phyloP scores from a whole-genome alignment of 345 rosid species.

The Brassica incana region DNA sequence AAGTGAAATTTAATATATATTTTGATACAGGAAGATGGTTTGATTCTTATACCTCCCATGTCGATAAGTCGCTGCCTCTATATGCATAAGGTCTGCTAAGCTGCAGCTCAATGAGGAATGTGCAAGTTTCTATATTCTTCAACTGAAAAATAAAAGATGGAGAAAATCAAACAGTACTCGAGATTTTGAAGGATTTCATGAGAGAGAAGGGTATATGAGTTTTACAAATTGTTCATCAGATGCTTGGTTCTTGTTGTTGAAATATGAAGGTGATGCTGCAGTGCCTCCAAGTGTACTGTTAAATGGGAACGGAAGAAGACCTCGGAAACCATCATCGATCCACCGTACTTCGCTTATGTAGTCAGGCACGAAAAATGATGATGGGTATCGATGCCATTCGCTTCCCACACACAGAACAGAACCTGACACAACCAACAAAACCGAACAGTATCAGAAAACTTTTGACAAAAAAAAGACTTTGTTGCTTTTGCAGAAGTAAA shows the following conservation, averaged over 20 bases:
- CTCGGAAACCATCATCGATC: slow-evolving; percentile 94
- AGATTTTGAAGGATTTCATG: background rate
- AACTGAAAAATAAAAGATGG: slow-evolving; percentile 48
- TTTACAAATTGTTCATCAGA: slow-evolving; percentile 78
- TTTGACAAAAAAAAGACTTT: background rate
- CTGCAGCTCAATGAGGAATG: slow-evolving; percentile 87
- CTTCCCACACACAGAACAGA: slow-evolving; percentile 93
- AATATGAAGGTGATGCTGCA: slow-evolving; percentile 81
- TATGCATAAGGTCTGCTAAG: slow-evolving; percentile 70
- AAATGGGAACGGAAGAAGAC: slow-evolving; percentile 92
- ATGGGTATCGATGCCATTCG: slow-evolving; percentile 98
- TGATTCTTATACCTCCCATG: slow-evolving; percentile 76
- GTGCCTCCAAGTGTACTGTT: slow-evolving; percentile 88
- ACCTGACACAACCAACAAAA: slow-evolving; percentile 46
- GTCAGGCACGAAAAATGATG: slow-evolving; percentile 85
- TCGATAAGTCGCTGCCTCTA: slow-evolving; percentile 81
- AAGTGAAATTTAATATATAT: background rate
- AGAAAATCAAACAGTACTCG: slow-evolving; percentile 5
- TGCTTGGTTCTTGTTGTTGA: slow-evolving; percentile 89
- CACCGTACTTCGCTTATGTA: slow-evolving; percentile 71
- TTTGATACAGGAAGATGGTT: background rate
- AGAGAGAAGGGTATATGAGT: slow-evolving; percentile 5
- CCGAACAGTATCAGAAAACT: background rate
- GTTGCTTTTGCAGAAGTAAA: background rate
- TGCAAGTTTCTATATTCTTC: slow-evolving; percentile 62